Percentiles rank a stretch among this genome's conserved stretches.
phyloP scores from a whole-genome alignment of 1,284 basidiomycete genomes.

The Exobasidium cylindrosporum region DNA sequence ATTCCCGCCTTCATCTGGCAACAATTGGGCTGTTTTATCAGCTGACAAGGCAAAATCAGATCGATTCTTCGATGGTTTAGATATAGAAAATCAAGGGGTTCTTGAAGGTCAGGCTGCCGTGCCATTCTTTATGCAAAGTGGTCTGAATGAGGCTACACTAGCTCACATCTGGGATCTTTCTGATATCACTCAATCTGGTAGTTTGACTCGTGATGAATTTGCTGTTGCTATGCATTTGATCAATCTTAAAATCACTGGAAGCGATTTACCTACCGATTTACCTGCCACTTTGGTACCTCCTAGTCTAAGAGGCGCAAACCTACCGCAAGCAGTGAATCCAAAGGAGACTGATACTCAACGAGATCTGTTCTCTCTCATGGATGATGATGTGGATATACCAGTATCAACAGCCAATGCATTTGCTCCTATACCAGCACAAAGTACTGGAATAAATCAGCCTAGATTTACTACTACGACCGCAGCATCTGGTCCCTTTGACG shows the following conservation, averaged over 20 bases:
- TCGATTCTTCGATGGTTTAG: conserved; percentile 77
- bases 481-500: conserved; percentile 45
- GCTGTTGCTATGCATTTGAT: conserved; percentile 96
- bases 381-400: conserved; percentile 58
- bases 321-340: conserved; percentile 45
- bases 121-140: conserved; percentile 91
- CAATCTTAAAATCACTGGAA: conserved; percentile 79
- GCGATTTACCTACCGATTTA: conserved; percentile 67
- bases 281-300: conserved; percentile 79
- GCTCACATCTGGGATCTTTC: conserved; percentile 95
- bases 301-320: conserved; percentile 61
- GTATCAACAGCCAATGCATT: conserved; percentile 46
- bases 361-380: conserved; percentile 61
- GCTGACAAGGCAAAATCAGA: conserved; percentile 79
- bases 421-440: conserved; percentile 27
- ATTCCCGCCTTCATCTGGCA: neutral
- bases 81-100: conserved; percentile 71
- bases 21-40: conserved; percentile 79
- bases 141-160: conserved; percentile 75
- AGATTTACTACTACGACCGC: conserved; percentile 57
- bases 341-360: conserved; percentile 53
- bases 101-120: conserved; percentile 93
- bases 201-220: conserved; percentile 85
- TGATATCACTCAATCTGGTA: conserved; percentile 84
- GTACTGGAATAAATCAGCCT: neutral